Base-by-base conservation (phyloP, 1,139 yeast genomes). In the Yamadazyma conglobata region DNA sequence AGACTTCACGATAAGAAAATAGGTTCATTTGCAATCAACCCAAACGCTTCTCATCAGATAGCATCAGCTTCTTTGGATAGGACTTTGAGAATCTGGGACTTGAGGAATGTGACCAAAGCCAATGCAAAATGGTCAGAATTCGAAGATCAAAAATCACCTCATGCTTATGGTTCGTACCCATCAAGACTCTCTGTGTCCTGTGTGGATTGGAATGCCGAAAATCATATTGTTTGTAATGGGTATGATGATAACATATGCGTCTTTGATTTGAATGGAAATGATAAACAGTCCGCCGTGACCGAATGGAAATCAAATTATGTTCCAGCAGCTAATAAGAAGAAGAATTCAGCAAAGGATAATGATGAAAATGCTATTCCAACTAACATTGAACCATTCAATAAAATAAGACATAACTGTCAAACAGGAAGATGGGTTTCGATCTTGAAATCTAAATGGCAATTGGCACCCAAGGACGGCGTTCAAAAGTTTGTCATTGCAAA, bases 371-470 rank as follows among this genome's bases (percentile, higher is more conserved):
- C 33, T n/a, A 41, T 56, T 9, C 60, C 63, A 0, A 43, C 47
- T 9, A 60, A 56, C 33, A 47, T 87, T 18, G 50, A 47, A 9
- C 93, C 95, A 0, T 52, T 70, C 21, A 70, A 74, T 17, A 75
- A 75, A 8, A 67, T 91, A 30, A 75, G 73, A 38, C 97, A 91
- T 54, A 89, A 89, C 48, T 91, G 97, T 58, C 95, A 89, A 54
- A 83, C 96, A 0, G 97, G 98, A 0, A 64, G 95, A 40, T 91
- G 98, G 98, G 95, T 91, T 1, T 81, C 95, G 1, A 89, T 91
- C 30, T 63, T 91, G 34, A 87, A 88, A 47, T 78, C 96, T 0
- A 72, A 77, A 47, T 91, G 96, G 93, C 95, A 86, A 37, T 46
- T 53, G 3, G 52, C 63, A 11, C 94, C 95, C 0, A 61, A 56